Evolutionary conservation across 306 rosid genomes (phyloP).

Genomic region (Vicia faba): DNA sequence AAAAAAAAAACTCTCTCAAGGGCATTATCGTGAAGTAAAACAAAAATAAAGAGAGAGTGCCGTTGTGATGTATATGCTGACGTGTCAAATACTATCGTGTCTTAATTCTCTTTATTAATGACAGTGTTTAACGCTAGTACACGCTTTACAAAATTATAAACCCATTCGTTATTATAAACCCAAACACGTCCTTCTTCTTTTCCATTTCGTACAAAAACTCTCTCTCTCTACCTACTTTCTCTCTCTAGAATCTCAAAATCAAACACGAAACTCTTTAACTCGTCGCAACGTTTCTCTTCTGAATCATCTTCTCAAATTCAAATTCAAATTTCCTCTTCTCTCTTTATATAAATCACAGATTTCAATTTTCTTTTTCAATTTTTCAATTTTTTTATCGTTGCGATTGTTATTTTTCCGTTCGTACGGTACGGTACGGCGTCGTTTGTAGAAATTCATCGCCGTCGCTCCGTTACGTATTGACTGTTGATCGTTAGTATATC

Average conservation of each 20-base stretch:
- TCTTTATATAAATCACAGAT: not conserved
- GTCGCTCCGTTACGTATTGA: conserved; percentile 32
- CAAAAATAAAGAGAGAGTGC: conserved; percentile 24
- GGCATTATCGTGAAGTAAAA: conserved; percentile 36
- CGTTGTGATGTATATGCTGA: conserved; percentile 53
- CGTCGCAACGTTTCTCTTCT: conserved; percentile 33
- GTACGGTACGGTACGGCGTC: conserved; percentile 36
- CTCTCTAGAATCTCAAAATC: conserved; percentile 33
- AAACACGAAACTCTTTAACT: conserved; percentile 32
- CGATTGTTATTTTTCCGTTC: not conserved
- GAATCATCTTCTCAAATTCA: conserved; percentile 11
- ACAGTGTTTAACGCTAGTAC: conserved; percentile 24
- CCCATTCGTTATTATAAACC: conserved; percentile 31
- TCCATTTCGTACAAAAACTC: not conserved
- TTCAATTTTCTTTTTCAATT: not conserved
- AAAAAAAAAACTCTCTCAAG: conserved; percentile 25
- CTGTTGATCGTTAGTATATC: not conserved
- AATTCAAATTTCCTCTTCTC: not conserved
- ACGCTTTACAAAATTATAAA: not conserved
- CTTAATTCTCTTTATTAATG: conserved; percentile 36
- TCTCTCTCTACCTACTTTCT: conserved; percentile 16
- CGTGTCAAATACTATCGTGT: conserved; percentile 49
- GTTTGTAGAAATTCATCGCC: conserved; percentile 24
- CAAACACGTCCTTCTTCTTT: conserved; percentile 40
- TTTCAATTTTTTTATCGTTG: not conserved